Percentiles rank a stretch among this genome's conserved stretches.
These are phyloP conservation scores for Puccinia triticina DNA, from an alignment of 1,284 basidiomycete species.

Conservation along the genomic window DNA sequence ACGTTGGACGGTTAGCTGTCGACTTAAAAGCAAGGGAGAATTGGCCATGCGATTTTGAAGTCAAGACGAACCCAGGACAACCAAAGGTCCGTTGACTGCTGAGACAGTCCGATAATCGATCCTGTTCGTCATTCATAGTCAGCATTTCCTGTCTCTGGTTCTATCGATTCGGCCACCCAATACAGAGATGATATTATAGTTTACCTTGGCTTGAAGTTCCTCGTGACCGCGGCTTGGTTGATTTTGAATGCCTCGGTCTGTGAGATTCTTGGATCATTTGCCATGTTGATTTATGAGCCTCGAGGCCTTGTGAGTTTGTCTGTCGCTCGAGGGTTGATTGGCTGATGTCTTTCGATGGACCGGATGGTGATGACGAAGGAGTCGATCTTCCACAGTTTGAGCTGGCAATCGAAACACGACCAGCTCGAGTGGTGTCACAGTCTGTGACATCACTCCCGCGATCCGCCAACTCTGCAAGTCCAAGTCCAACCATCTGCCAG, in stretches of 20 bases:
- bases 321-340: neutral
- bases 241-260: slow-evolving; percentile 77
- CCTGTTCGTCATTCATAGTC: slow-evolving; percentile 51
- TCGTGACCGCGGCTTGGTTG: slow-evolving; percentile 83
- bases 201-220: slow-evolving; percentile 64
- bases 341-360: neutral
- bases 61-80: slow-evolving; percentile 77
- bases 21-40: slow-evolving; percentile 12
- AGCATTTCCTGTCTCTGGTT: neutral
- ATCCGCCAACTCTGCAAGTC: too few species aligned
- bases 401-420: too few species aligned
- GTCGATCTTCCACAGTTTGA: too few species aligned
- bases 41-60: too few species aligned
- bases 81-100: slow-evolving; percentile 90
- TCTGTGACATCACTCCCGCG: too few species aligned
- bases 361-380: slow-evolving; percentile 11
- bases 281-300: slow-evolving; percentile 2
- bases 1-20: slow-evolving; percentile 62
- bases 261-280: slow-evolving; percentile 59
- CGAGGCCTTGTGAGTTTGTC: too few species aligned
- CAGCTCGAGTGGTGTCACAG: too few species aligned
- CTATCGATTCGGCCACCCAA: slow-evolving; percentile 1
- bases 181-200: slow-evolving; percentile 33
- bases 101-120: slow-evolving; percentile 89
- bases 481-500: too few species aligned